Evolutionary conservation across 148 eudicot species (phyloP).

Genomic region (Chenopodium suecicum): DNA sequence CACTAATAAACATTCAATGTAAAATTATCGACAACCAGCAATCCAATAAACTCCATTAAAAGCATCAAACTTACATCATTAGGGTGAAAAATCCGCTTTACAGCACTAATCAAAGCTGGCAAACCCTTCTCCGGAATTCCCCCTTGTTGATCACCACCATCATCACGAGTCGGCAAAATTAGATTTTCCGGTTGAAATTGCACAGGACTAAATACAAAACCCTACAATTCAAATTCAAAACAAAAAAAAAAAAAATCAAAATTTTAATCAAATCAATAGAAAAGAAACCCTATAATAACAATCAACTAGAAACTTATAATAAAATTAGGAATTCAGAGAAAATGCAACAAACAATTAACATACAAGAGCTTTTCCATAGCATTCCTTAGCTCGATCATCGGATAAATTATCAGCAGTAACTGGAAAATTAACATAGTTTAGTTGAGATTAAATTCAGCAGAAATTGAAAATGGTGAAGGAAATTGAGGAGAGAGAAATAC

Average conservation of each 20-base stretch:
- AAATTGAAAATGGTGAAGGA: not conserved
- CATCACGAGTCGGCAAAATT: constrained; percentile 12
- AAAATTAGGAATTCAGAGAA: not conserved
- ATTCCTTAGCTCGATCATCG: constrained; percentile 68
- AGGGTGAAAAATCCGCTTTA: constrained; percentile 56
- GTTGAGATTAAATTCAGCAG: not conserved
- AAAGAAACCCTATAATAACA: not conserved
- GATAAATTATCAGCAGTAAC: constrained; percentile 74
- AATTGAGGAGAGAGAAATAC: constrained; percentile 33
- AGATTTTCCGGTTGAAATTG: constrained; percentile 51
- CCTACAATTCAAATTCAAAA: constrained; percentile 37
- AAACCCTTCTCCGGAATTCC: constrained; percentile 37
- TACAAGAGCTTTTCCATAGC: constrained; percentile 74
- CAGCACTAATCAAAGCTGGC: constrained; percentile 36
- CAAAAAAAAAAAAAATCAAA: too few relatives aligned
- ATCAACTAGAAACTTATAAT: not conserved
- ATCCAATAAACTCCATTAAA: not conserved
- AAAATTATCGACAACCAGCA: not conserved
- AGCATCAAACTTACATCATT: constrained; percentile 51
- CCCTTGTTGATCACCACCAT: constrained; percentile 30
- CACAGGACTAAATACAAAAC: constrained; percentile 69
- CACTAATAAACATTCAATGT: not conserved
- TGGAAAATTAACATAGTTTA: constrained; percentile 21
- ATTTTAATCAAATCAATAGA: not conserved
- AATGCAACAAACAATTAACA: not conserved